A percentile compares a stretch with the other conserved stretches of the same genome.
phyloP scores from a whole-genome alignment of 352 stramenopile species.

The Pythium dissimile region DNA sequence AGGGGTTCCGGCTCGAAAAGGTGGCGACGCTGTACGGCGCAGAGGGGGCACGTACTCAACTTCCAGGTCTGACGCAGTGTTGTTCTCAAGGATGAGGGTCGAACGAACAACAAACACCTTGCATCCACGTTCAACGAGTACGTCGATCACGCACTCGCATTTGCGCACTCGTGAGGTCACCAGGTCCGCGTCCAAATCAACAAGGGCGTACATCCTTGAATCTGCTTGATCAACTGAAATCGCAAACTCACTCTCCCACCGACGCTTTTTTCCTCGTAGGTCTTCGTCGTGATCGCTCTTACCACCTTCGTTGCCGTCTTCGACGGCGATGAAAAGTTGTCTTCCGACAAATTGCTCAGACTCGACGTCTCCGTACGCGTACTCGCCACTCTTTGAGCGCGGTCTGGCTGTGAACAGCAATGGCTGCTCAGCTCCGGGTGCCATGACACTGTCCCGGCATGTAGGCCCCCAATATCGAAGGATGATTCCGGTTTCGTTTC shows the following conservation, averaged over 20 bases:
- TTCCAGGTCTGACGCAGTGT: conserved; percentile 78
- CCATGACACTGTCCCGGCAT: conserved; percentile 50
- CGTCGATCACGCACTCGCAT: conserved; percentile 85
- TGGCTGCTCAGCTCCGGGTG: conserved; percentile 55
- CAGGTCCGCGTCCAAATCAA: conserved; percentile 55
- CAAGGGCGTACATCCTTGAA: conserved; percentile 77
- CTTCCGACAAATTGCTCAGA: conserved; percentile 24
- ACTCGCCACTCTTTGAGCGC: conserved; percentile 6
- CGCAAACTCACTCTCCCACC: conserved; percentile 71
- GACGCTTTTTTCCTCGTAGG: conserved; percentile 15
- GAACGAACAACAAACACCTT: conserved; percentile 87
- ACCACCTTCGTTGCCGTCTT: conserved; percentile 28
- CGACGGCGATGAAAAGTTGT: conserved; percentile 70
- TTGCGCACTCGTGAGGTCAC: conserved; percentile 48
- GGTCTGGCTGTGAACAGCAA: conserved; percentile 37
- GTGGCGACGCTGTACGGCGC: conserved; percentile 32
- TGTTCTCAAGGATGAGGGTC: conserved; percentile 78
- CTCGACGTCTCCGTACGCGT: conserved; percentile 17
- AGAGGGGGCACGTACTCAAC: conserved; percentile 76
- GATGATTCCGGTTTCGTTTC: conserved; percentile 80
- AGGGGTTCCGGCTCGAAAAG: conserved; percentile 26
- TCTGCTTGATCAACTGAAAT: conserved; percentile 84
- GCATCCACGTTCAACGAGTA: conserved; percentile 80
- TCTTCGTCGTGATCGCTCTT: conserved; percentile 12
- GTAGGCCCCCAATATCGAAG: conserved; percentile 70